Conservation (phyloP, 495 filamentous ascomycete species). For the Hypoxylon fuscum region DNA sequence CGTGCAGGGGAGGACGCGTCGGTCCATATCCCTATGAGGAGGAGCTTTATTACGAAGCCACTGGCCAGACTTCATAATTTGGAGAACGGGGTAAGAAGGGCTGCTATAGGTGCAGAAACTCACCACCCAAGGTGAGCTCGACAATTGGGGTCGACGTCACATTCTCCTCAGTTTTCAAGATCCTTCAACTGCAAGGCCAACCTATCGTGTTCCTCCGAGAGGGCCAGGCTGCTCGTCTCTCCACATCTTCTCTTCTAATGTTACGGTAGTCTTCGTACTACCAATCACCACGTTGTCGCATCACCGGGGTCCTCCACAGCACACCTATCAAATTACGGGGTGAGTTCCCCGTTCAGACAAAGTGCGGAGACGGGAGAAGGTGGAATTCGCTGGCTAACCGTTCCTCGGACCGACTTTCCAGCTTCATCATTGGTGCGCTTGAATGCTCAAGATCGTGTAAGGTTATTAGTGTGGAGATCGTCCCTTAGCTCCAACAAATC, state of each 20-base stretch:
- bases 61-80: conserved; percentile 9
- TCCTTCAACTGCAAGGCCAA: conserved; percentile 25
- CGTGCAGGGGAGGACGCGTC: conserved; percentile 22
- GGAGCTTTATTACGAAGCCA: conserved; percentile 15
- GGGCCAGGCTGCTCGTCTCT: conserved; percentile 16
- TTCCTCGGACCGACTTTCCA: conserved; percentile 30
- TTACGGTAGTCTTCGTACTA: conserved; percentile 19
- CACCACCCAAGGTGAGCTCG: conserved; percentile 20
- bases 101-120: conserved; percentile 46
- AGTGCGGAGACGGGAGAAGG: conserved; percentile 25
- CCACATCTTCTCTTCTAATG: conserved; percentile 22
- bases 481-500: conserved; percentile 12
- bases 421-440: conserved; percentile 34
- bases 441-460: conserved; percentile 18
- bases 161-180: conserved; percentile 21
- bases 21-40: conserved; percentile 32
- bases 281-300: conserved; percentile 29
- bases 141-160: conserved; percentile 33
- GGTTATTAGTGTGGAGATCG: conserved; percentile 18
- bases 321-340: conserved; percentile 25
- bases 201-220: conserved; percentile 19
- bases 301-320: conserved; percentile 24
- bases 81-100: conserved; percentile 14
- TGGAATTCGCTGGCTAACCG: conserved; percentile 8
- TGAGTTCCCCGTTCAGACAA: conserved; percentile 14